These are phyloP conservation scores for Colletotrichum sp. DNA, from an alignment of 2,329 filamentous ascomycete species.

Conservation along the genomic window DNA sequence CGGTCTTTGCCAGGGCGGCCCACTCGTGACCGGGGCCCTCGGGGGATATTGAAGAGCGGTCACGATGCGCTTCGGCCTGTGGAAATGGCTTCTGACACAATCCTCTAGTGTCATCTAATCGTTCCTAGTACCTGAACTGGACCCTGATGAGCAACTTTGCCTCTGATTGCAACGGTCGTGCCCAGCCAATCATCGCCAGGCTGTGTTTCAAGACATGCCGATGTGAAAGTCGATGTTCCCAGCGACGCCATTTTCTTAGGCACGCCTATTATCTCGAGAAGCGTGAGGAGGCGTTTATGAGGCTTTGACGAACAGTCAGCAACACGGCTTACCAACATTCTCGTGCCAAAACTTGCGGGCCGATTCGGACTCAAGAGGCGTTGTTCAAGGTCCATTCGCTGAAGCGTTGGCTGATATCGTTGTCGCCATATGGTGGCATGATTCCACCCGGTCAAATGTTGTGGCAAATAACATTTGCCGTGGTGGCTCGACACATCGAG, in stretches of 20 bases:
- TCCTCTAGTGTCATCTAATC: slow-evolving; percentile 13
- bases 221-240: not conserved
- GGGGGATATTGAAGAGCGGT: slow-evolving; percentile 15
- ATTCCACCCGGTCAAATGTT: not conserved
- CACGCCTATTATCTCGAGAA: not conserved
- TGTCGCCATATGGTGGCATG: not conserved
- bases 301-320: not conserved
- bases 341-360: not conserved
- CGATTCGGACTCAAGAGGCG: not conserved
- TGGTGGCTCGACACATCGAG: not conserved
- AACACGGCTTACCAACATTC: not conserved
- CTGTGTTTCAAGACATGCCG: slow-evolving; percentile 3
- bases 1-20: not conserved
- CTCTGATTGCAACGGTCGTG: slow-evolving; percentile 9
- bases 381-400: not conserved
- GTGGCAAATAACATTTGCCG: slow-evolving; percentile 1
- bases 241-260: not conserved
- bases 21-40: not conserved
- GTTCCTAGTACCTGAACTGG: slow-evolving; percentile 9
- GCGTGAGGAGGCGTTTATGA: not conserved
- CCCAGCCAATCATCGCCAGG: not conserved
- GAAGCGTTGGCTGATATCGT: not conserved
- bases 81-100: slow-evolving; percentile 3
- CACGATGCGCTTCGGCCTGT: slow-evolving; percentile 1
- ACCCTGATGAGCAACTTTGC: slow-evolving; percentile 5